Percentiles rank a stretch among this genome's conserved stretches.
Conservation (phyloP, 495 filamentous ascomycete species). For the Aspergillus homomorphus region DNA sequence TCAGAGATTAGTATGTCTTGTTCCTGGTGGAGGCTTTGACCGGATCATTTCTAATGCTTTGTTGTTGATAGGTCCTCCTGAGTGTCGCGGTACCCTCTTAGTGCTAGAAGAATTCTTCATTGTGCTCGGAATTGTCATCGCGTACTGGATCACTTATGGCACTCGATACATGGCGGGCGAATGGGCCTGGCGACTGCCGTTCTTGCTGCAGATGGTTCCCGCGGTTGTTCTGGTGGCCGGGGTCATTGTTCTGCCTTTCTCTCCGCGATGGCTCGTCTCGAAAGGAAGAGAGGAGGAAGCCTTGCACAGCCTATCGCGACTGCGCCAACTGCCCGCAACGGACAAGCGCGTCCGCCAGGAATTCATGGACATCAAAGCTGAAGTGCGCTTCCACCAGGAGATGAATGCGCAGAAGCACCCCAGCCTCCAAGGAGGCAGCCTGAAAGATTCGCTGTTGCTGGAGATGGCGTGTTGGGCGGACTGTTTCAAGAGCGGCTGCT, state of each 20-base stretch:
- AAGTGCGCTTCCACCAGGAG: slow-evolving; percentile 49
- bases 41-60: neutral
- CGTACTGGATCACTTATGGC: slow-evolving; percentile 58
- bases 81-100: slow-evolving; percentile 51
- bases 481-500: slow-evolving; percentile 50
- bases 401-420: slow-evolving; percentile 46
- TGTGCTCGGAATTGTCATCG: slow-evolving; percentile 54
- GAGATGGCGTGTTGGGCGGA: slow-evolving; percentile 48
- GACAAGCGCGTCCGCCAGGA: slow-evolving; percentile 48
- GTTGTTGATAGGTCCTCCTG: slow-evolving; percentile 40
- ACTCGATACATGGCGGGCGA: slow-evolving; percentile 50
- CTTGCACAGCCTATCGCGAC: slow-evolving; percentile 39
- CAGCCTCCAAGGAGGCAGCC: slow-evolving; percentile 32
- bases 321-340: slow-evolving; percentile 41
- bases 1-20: slow-evolving; percentile 47
- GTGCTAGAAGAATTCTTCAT: slow-evolving; percentile 56
- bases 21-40: slow-evolving; percentile 8
- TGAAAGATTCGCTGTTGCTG: slow-evolving; percentile 30
- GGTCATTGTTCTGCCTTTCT: slow-evolving; percentile 50
- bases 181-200: slow-evolving; percentile 51
- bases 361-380: slow-evolving; percentile 50
- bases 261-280: slow-evolving; percentile 51
- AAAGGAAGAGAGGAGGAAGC: slow-evolving; percentile 49
- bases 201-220: slow-evolving; percentile 50
- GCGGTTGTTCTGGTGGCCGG: slow-evolving; percentile 44